These are phyloP conservation scores for Boletus speciosus DNA, from an alignment of 768 basidiomycete genomes.

Conservation along the genomic window DNA sequence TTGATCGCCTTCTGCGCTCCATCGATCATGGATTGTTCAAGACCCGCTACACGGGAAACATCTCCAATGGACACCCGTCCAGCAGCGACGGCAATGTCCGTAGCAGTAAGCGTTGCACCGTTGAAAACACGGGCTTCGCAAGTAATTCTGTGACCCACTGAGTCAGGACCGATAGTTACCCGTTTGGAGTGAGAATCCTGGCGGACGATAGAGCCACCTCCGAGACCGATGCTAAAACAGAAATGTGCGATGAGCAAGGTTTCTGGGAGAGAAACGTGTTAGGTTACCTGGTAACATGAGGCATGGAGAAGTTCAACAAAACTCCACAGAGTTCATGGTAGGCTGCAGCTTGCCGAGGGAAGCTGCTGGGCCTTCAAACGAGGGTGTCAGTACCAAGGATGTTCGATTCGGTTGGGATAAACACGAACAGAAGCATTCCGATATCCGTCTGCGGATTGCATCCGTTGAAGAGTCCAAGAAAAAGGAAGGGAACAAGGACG, in stretches of 20 bases:
- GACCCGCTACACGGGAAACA: slow-evolving; percentile 15
- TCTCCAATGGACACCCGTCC: slow-evolving; percentile 32
- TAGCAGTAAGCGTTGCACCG: slow-evolving; percentile 54
- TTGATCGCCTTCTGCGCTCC: slow-evolving; percentile 42
- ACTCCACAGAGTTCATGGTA: slow-evolving; percentile 60
- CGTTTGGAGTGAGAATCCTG: slow-evolving; percentile 30
- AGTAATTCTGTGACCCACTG: slow-evolving; percentile 54
- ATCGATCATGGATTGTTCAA: slow-evolving; percentile 27
- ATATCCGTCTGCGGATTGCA: slow-evolving; percentile 44
- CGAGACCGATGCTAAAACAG: slow-evolving; percentile 50
- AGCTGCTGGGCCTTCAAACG: slow-evolving; percentile 43
- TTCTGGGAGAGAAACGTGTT: slow-evolving; percentile 1
- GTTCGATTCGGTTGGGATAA: not conserved
- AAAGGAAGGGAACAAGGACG: slow-evolving; percentile 14
- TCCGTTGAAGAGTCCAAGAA: slow-evolving; percentile 11
- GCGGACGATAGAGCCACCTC: slow-evolving; percentile 58
- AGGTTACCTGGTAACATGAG: slow-evolving; percentile 43
- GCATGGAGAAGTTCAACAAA: slow-evolving; percentile 58
- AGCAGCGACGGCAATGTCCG: slow-evolving; percentile 53
- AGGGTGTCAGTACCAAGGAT: slow-evolving; percentile 9
- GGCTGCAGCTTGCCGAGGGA: slow-evolving; percentile 61
- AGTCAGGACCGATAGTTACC: slow-evolving; percentile 60
- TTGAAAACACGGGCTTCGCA: slow-evolving; percentile 54
- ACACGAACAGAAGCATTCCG: slow-evolving; percentile 48
- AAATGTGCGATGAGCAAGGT: not conserved